Percentiles rank a stretch among this genome's conserved stretches.
These are phyloP conservation scores for Chaetomium cochliodes DNA, from an alignment of 495 filamentous ascomycete species.

Conservation along the genomic window DNA sequence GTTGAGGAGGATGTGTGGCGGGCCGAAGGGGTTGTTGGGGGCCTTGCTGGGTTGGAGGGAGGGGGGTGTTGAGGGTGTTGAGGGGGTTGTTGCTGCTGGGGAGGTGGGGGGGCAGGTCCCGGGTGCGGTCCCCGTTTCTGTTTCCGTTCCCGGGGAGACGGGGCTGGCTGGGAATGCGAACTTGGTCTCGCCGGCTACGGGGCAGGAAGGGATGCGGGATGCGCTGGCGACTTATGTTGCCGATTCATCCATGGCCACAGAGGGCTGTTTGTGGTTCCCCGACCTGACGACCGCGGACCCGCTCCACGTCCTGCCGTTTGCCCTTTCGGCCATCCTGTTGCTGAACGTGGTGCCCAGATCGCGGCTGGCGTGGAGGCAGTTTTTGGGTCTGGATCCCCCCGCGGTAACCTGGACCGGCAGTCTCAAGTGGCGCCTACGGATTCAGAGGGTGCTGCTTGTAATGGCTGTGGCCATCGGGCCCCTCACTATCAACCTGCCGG, in stretches of 20 bases:
- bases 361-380: slow-evolving; percentile 2
- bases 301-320: slow-evolving; percentile 61
- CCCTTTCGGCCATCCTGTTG: slow-evolving; percentile 53
- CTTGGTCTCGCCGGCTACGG: background rate
- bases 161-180: background rate
- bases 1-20: slow-evolving; percentile 63
- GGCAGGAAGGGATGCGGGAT: slow-evolving; percentile 8
- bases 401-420: background rate
- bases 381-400: slow-evolving; percentile 23
- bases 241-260: slow-evolving; percentile 49
- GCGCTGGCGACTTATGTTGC: background rate
- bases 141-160: background rate
- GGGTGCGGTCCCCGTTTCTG: background rate
- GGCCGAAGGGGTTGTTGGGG: slow-evolving; percentile 53
- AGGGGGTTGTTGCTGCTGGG: slow-evolving; percentile 8
- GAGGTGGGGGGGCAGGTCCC: background rate
- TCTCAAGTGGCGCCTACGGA: slow-evolving; percentile 10
- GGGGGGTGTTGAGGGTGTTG: slow-evolving; percentile 7
- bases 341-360: slow-evolving; percentile 41
- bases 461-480: slow-evolving; percentile 48
- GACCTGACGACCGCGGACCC: slow-evolving; percentile 72
- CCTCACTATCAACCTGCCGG: slow-evolving; percentile 53
- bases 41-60: slow-evolving; percentile 32
- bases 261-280: slow-evolving; percentile 79
- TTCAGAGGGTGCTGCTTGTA: slow-evolving; percentile 40